A percentile compares a stretch with the other conserved stretches of the same genome.
These are phyloP conservation scores for Durio zibethinus DNA, from an alignment of 345 rosid genomes.

Conservation along the genomic window DNA sequence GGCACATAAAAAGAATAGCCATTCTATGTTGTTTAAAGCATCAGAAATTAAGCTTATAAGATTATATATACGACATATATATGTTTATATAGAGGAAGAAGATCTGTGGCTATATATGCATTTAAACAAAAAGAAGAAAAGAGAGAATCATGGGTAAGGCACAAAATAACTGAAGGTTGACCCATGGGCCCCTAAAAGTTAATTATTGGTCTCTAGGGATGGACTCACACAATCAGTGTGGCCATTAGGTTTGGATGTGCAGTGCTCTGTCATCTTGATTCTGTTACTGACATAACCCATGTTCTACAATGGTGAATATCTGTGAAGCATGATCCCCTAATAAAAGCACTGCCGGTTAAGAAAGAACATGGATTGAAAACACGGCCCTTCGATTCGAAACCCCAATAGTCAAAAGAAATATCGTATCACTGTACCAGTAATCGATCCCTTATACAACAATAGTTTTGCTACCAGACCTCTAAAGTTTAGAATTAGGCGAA, in stretches of 20 bases:
- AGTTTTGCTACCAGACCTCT: slow-evolving; percentile 1
- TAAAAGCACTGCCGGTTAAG: slow-evolving; percentile 13
- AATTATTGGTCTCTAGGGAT: background rate
- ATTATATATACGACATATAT: background rate
- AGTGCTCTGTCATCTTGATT: no score
- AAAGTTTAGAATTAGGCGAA: background rate
- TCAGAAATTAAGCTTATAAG: background rate
- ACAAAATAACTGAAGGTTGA: slow-evolving; percentile 3
- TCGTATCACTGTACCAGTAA: no score
- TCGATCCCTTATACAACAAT: background rate
- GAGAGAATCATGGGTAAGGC: background rate
- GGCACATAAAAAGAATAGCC: background rate
- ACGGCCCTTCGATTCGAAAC: background rate
- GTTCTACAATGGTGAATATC: slow-evolving; percentile 23
- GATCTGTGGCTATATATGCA: background rate
- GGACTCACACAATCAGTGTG: slow-evolving; percentile 12
- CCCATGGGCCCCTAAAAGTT: slow-evolving; percentile 14
- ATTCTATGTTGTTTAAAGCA: background rate
- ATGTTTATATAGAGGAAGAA: no score
- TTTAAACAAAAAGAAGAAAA: background rate
- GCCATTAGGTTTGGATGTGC: slow-evolving; percentile 14
- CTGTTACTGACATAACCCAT: slow-evolving; percentile 25
- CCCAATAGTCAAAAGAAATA: background rate
- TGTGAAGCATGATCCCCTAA: slow-evolving; percentile 15
- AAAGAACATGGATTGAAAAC: background rate